These are phyloP conservation scores for Diaporthe humulicola DNA, from an alignment of 2,329 filamentous ascomycete species.

Conservation along the genomic window DNA sequence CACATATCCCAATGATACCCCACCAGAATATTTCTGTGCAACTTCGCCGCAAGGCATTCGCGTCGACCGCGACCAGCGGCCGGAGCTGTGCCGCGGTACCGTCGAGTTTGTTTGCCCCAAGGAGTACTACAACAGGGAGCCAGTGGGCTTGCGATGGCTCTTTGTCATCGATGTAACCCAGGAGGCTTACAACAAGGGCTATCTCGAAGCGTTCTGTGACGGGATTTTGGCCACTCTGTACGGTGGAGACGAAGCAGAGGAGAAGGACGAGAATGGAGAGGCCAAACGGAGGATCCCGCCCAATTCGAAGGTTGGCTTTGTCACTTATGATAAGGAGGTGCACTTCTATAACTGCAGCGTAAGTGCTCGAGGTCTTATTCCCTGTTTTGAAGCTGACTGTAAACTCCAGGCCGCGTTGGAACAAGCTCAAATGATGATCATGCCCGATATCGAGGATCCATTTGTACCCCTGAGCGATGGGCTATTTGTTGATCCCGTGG, in stretches of 20 bases:
- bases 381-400: not conserved
- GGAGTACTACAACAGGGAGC: constrained; percentile 98
- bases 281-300: constrained; percentile 75
- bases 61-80: constrained; percentile 88
- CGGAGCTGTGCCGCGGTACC: constrained; percentile 90
- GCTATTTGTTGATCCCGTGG: constrained; percentile 93
- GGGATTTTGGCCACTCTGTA: constrained; percentile 90
- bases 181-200: constrained; percentile 91
- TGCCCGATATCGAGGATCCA: constrained; percentile 96
- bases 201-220: constrained; percentile 89
- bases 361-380: constrained; percentile 53
- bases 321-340: constrained; percentile 96
- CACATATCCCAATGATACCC: constrained; percentile 95
- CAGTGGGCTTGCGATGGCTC: constrained; percentile 87
- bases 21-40: constrained; percentile 92
- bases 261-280: constrained; percentile 65
- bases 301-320: constrained; percentile 90
- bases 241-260: constrained; percentile 69
- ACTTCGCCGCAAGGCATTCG: constrained; percentile 88
- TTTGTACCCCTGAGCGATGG: constrained; percentile 94
- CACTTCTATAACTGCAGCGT: constrained; percentile 97
- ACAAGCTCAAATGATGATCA: constrained; percentile 97
- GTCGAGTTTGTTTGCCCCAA: constrained; percentile 98
- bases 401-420: constrained; percentile 75
- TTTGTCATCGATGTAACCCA: constrained; percentile 96